Evolutionary conservation across 441 rosid genomes (phyloP), one percentile per base, ranked within the genome.

Genomic region (Theobroma grandiflorum): DNA sequence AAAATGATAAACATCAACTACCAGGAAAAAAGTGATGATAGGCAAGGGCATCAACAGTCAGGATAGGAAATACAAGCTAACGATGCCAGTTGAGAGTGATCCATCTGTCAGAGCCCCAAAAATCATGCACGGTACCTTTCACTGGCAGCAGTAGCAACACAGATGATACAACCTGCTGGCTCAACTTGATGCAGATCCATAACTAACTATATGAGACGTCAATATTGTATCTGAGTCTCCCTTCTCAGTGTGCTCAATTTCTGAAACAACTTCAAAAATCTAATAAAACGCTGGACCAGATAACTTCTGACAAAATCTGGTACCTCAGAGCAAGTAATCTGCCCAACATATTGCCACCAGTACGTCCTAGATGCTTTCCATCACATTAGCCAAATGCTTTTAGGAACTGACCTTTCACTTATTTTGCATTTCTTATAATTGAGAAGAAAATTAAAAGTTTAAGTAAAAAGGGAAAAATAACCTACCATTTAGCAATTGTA

Each of bases 401-500:
- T 73, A 57, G 42, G 55, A 58, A 74, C 53, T 12, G 45, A 74
- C 35, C 20, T 57, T 74, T 70, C 55, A 12, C 37, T 38, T 72
- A 72, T n/a, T 38, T 73, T n/a, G 35, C 76, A 55, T 43, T 53
- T 72, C 64, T n/a, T 37, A 55, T 37, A 35, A 64, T 47, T 31
- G 72, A 31, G 35, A 4, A 66, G 15, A 45, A 66, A 45, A 9
- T 6, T 9, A 61, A 35, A 22, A 45, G 61, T 6, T 68, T 14
- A 22, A 15, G 1, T 26, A 26, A 26, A 26, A 1, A 37, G 20
- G 35, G 4, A 33, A 43, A 20, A 64, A 57, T 35, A 65, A 50
- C 58, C 70, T 55, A 78, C 86, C 80, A 61, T 65, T 31, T 42
- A 66, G 64, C 63, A 45, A 38, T 70, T 78, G 78, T 47, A 78